Conservation (phyloP, 2,329 filamentous ascomycete species). For the Penicillium sp. region DNA sequence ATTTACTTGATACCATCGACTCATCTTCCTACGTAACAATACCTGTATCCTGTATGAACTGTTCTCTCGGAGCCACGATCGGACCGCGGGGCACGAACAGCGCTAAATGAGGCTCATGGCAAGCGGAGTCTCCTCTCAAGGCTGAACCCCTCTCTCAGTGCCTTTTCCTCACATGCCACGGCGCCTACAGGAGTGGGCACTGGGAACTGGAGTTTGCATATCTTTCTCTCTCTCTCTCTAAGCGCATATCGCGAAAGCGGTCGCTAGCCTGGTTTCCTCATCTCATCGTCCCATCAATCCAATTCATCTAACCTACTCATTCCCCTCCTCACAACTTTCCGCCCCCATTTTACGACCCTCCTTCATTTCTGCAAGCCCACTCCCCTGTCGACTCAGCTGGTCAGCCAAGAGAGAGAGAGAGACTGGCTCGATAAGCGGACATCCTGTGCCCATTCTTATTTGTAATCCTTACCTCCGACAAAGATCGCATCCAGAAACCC, state of each 20-base stretch:
- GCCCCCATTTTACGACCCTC: constrained; percentile 14
- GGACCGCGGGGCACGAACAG: constrained; percentile 2
- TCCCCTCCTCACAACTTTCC: neutral
- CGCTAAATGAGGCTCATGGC: constrained; percentile 16
- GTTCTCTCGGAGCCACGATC: neutral
- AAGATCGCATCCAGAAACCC: neutral
- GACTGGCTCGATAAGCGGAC: neutral
- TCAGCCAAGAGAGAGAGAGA: neutral
- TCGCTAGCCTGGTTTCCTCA: neutral
- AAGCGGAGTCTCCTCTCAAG: constrained; percentile 6
- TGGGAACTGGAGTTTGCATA: neutral
- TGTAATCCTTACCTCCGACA: neutral
- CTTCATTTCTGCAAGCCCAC: neutral
- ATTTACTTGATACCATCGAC: neutral
- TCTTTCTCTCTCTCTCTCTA: neutral
- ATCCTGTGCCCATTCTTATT: neutral
- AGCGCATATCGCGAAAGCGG: neutral
- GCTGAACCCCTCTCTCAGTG: constrained; percentile 5
- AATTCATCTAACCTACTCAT: neutral
- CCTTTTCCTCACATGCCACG: neutral
- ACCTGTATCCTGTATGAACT: neutral
- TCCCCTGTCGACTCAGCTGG: neutral
- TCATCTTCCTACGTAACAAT: neutral
- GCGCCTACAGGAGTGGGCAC: neutral
- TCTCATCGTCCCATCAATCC: neutral